These are phyloP conservation scores for Raffaelea albimanens DNA, from an alignment of 2,329 filamentous ascomycete genomes.

Conservation along the genomic window DNA sequence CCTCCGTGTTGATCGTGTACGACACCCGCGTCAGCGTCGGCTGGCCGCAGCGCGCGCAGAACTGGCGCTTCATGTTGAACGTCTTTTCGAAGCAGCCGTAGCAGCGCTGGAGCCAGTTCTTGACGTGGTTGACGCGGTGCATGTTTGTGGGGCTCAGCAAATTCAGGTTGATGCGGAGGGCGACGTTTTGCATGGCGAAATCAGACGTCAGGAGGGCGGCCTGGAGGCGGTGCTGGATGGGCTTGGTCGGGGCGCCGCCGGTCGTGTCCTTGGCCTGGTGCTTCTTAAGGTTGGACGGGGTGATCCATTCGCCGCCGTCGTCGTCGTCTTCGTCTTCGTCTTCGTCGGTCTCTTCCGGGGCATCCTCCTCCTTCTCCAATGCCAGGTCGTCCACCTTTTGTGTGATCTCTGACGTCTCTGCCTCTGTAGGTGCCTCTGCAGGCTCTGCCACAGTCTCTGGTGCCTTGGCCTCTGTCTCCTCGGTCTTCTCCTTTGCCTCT, in stretches of 20 bases:
- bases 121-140: constrained; percentile 72
- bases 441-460: too few relatives aligned
- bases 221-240: constrained; percentile 59
- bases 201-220: constrained; percentile 91
- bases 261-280: constrained; percentile 63
- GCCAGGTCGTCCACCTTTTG: too few relatives aligned
- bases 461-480: constrained; percentile 5
- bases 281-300: constrained; percentile 81
- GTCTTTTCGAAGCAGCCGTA: constrained; percentile 85
- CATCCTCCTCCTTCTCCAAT: background rate
- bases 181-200: constrained; percentile 96
- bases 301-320: constrained; percentile 80
- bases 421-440: too few relatives aligned
- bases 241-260: constrained; percentile 34
- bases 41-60: constrained; percentile 86
- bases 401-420: too few relatives aligned
- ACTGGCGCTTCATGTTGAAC: constrained; percentile 79
- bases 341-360: constrained; percentile 29
- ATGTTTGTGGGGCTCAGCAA: constrained; percentile 62
- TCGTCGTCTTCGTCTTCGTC: constrained; percentile 29
- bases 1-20: constrained; percentile 68
- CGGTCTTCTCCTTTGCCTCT: constrained; percentile 8
- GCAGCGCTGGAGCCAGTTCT: constrained; percentile 84
- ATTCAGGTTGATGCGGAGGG: constrained; percentile 80
- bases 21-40: constrained; percentile 75